Percentiles rank a stretch among this genome's conserved stretches.
Conservation (phyloP, 345 rosid species). For the Euphorbia lathyris region DNA sequence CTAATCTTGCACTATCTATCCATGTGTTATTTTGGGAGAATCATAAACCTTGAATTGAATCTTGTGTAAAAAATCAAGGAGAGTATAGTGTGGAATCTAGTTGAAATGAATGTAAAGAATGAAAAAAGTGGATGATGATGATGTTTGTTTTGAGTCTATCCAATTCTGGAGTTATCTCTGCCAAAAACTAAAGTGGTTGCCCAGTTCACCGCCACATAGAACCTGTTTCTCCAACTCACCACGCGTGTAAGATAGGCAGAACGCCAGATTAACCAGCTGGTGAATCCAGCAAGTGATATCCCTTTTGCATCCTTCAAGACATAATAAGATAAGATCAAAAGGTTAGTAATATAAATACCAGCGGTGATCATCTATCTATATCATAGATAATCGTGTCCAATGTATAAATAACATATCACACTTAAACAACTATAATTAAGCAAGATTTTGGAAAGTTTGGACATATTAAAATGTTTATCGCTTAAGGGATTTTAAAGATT, state of each 20-base stretch:
- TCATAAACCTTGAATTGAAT: not conserved
- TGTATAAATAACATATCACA: too few relatives aligned
- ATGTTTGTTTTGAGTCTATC: constrained; percentile 12
- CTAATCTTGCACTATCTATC: too few relatives aligned
- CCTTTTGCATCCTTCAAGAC: constrained; percentile 52
- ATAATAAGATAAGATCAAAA: not conserved
- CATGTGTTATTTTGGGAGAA: not conserved
- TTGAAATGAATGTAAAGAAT: not conserved
- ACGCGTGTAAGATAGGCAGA: constrained; percentile 74
- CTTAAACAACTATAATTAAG: too few relatives aligned
- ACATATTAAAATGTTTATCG: too few relatives aligned
- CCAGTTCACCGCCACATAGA: constrained; percentile 73
- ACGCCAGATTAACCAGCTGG: constrained; percentile 63
- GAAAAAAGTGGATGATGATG: not conserved
- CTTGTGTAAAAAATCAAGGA: not conserved
- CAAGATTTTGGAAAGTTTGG: too few relatives aligned
- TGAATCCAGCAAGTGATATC: constrained; percentile 51
- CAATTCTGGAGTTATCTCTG: constrained; percentile 62
- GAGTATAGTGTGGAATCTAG: not conserved
- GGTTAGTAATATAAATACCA: too few relatives aligned
- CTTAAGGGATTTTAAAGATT: too few relatives aligned
- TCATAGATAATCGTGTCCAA: too few relatives aligned
- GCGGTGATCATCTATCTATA: too few relatives aligned
- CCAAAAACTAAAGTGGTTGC: constrained; percentile 74
- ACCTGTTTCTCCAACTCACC: constrained; percentile 72